phyloP scores from a whole-genome alignment of 768 basidiomycete genomes.

The Termitomyces sp. region DNA sequence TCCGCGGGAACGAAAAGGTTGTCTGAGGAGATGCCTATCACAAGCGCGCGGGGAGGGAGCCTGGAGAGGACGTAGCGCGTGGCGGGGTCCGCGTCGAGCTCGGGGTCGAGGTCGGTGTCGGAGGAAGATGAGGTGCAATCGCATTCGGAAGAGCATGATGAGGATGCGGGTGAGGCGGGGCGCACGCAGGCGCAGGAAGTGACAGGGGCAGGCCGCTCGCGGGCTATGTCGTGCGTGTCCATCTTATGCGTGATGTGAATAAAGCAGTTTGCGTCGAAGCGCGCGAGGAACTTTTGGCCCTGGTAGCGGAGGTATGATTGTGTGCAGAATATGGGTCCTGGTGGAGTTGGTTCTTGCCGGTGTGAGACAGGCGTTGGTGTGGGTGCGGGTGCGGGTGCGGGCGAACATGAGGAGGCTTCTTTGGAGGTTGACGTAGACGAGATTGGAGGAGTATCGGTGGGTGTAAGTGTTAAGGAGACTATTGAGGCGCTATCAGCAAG shows the following conservation, averaged over 20 bases:
- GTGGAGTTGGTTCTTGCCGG: constrained; percentile 12
- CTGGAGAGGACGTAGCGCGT: constrained; percentile 44
- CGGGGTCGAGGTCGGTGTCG: neutral
- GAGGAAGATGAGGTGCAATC: neutral
- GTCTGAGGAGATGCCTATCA: constrained; percentile 90
- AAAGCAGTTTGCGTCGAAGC: constrained; percentile 99
- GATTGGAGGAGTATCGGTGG: too few relatives aligned
- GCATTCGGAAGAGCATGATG: neutral
- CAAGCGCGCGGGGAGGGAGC: constrained; percentile 75
- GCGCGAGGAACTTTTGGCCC: constrained; percentile 92
- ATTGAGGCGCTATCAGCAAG: neutral
- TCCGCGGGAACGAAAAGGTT: constrained; percentile 91
- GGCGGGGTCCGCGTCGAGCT: neutral
- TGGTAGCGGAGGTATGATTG: constrained; percentile 98
- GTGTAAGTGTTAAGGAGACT: neutral
- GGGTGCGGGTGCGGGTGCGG: neutral
- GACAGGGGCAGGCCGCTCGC: constrained; percentile 38
- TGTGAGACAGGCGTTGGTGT: neutral
- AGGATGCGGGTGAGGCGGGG: constrained; percentile 1
- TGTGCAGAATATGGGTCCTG: constrained; percentile 76
- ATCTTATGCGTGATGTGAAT: constrained; percentile 81
- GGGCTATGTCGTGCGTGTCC: constrained; percentile 89
- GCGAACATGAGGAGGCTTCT: neutral
- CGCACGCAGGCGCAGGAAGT: neutral
- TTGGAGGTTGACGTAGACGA: neutral